Conservation (phyloP, 2,329 filamentous ascomycete species). For the Colletotrichum sidae region DNA sequence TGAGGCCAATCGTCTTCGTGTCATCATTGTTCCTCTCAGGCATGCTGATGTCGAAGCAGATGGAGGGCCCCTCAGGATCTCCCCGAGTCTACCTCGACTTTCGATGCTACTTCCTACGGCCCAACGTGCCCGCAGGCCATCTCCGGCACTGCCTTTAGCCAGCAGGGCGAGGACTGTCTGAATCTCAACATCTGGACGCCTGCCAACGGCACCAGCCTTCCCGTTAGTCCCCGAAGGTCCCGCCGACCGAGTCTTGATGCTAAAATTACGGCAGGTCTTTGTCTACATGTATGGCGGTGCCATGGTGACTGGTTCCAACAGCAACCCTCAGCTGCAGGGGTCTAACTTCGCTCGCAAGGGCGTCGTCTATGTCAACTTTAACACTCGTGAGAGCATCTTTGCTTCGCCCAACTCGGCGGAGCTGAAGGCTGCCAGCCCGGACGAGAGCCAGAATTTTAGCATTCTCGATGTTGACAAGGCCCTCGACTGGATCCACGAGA, state of each 20-base stretch:
- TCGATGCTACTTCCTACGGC: conserved; percentile 43
- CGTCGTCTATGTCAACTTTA: conserved; percentile 53
- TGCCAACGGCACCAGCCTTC: conserved; percentile 41
- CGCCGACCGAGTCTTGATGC: not conserved
- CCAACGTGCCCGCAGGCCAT: conserved; percentile 44
- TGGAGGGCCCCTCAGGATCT: conserved; percentile 45
- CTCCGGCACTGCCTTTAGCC: conserved; percentile 37
- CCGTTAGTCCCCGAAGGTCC: conserved; percentile 40
- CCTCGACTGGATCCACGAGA: conserved; percentile 53
- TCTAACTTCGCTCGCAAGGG: conserved; percentile 51
- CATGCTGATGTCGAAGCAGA: not conserved
- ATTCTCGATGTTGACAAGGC: conserved; percentile 52
- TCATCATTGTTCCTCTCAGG: not conserved
- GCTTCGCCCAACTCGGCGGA: conserved; percentile 56
- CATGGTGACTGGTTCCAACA: conserved; percentile 54
- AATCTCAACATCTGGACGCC: conserved; percentile 54
- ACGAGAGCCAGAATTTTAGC: conserved; percentile 43
- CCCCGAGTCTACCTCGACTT: conserved; percentile 36
- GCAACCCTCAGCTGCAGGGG: conserved; percentile 52
- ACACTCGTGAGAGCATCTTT: conserved; percentile 55
- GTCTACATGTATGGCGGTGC: conserved; percentile 59
- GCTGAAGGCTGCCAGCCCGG: conserved; percentile 45
- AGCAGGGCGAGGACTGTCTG: conserved; percentile 54
- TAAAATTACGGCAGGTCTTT: conserved; percentile 44
- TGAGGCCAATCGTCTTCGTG: conserved; percentile 28